phyloP scores from a whole-genome alignment of 1,284 basidiomycete species.

The Boletus albobrunnescens region DNA sequence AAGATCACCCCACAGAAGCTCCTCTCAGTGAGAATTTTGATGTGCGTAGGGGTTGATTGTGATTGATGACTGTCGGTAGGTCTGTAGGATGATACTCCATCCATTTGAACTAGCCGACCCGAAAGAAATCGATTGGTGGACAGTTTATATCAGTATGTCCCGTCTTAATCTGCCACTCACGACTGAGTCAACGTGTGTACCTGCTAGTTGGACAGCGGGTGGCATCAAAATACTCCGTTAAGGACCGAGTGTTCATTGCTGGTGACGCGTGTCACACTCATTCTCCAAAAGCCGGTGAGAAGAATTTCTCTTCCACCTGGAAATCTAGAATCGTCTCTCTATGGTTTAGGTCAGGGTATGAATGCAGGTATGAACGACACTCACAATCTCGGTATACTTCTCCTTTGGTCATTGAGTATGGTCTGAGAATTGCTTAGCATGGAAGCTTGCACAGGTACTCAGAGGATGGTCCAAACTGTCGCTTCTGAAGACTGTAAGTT shows the following conservation, averaged over 20 bases:
- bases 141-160: constrained; percentile 62
- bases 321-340: not conserved
- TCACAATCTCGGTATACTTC: constrained; percentile 60
- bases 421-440: constrained; percentile 40
- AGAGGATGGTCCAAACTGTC: constrained; percentile 64
- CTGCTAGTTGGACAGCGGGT: constrained; percentile 69
- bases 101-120: constrained; percentile 65
- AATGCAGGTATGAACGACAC: constrained; percentile 81
- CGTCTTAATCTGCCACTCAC: not conserved
- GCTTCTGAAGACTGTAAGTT: constrained; percentile 65
- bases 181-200: not conserved
- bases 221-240: constrained; percentile 59
- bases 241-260: constrained; percentile 73
- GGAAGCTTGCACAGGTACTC: constrained; percentile 75
- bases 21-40: constrained; percentile 43
- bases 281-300: constrained; percentile 67
- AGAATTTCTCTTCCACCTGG: not conserved
- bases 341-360: constrained; percentile 51
- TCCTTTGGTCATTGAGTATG: not conserved
- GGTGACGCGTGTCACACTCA: constrained; percentile 84
- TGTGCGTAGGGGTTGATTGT: constrained; percentile 19
- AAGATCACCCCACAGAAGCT: constrained; percentile 59
- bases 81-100: constrained; percentile 59
- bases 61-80: constrained; percentile 32
- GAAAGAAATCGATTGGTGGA: constrained; percentile 74